Base-by-base conservation (phyloP, 257 asterid genomes). In the Nicotiana tomentosiformis region DNA sequence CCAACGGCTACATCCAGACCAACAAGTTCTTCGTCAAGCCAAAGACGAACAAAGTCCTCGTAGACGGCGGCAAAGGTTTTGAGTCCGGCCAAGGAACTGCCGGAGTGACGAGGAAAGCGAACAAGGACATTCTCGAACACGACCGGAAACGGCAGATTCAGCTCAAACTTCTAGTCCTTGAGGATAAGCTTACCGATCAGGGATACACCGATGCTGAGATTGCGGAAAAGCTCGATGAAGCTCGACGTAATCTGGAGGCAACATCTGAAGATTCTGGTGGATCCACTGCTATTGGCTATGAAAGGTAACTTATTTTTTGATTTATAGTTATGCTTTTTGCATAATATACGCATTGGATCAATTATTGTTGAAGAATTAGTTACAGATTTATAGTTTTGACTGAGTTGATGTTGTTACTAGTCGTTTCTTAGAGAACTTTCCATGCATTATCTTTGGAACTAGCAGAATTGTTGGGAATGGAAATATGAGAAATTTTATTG, bases 61-160 rank as follows among this genome's bases (percentile, higher is more conserved):
- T 94, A 33, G 66, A 30, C 85, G 81, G 89, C 89, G 66, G 94
- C 55, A 92, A 87, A 83, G 97, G 97, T 10, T 95, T 90, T 77
- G 93, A 86, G 1, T 86, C 87, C 46, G 96, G 86, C 15, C 89
- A 94, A 64, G 99, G 99, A 18, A 91, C 90, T 9, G 98, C 92
- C 1, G 99, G 98, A 0, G 82, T 91, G 30, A 57, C 89, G 26
- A 88, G 95, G 57, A 88, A 88, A 69, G 70, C 97, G 3, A 93
- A 93, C 77, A 82, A 88, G 85, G 99, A 93, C 51, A 94, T 94
- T 12, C 80, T 94, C 65, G 99, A 96, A 82, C 99, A 96, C 85
- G 98, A 96, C 60, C 93, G 98, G n/a, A 96, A 96, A 89, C 95
- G 99, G 35, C 94, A 88, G 90, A 92, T 94, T 81, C 87, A 96